Evolutionary conservation across 108 stramenopile species (phyloP), one percentile per base, ranked within the genome.

Genomic region (Discostella pseudostelligera): DNA sequence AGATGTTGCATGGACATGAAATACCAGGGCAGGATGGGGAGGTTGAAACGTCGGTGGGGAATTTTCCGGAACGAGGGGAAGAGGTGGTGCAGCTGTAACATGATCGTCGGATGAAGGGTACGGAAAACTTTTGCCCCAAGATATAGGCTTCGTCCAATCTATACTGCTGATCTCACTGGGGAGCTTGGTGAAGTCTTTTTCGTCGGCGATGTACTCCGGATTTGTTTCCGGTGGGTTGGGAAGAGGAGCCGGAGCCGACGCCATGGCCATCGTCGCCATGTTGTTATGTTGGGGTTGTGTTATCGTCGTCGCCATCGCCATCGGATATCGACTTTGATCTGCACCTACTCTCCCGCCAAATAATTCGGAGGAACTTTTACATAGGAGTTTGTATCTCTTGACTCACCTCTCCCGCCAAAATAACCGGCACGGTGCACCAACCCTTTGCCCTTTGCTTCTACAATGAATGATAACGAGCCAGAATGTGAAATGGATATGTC

Each of bases 91-190:
- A 4, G n/a, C 50, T 39, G 51, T 24, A 21, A 48, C 26, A 43
- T 8, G 42, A 19, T 66, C 63, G 22, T 42, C 11, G 16, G 72
- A 70, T 9, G 62, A 48, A 16, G 72, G 72, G 54, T 87, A 87
- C 10, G 87, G 87, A 35, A 59, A 42, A 65, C 72, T 80, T 74
- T 93, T 93, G 39, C 83, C 72, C 92, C 92, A 93, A 7, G 86
- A 55, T 35, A 88, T 75, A 14, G 78, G 81, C 21, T 67, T 56
- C 9, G 70, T 65, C 72, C 86, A 90, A 63, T 93, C 88, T 35
- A 88, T 62, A 26, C 69, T 14, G 39, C 59, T 13, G 12, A 93
- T 58, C 62, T 93, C 92, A 3, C 44, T 17, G 5, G 91, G 91
- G 19, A 90, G 79, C 55, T 66, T 65, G 36, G 60, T 62, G 42